These are phyloP conservation scores for Beauveria rudraprayagi DNA, from an alignment of 2,329 filamentous ascomycete genomes.

Conservation along the genomic window DNA sequence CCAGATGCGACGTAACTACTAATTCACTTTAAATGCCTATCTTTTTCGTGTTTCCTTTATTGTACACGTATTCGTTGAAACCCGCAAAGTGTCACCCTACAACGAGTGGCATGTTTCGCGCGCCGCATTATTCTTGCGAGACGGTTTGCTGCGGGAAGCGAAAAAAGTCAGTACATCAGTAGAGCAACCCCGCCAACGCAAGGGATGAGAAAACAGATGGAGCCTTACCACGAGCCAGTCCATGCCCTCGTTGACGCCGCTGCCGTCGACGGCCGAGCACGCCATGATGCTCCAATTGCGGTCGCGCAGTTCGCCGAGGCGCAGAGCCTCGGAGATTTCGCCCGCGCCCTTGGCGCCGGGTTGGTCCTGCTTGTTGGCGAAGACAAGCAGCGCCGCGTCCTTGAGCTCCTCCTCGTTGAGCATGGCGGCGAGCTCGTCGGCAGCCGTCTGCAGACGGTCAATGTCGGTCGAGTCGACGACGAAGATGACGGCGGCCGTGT, in stretches of 20 bases:
- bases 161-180: not conserved
- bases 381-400: conserved; percentile 86
- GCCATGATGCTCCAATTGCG: conserved; percentile 99
- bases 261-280: conserved; percentile 91
- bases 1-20: conserved; percentile 20
- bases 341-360: conserved; percentile 93
- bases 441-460: conserved; percentile 83
- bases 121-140: not conserved
- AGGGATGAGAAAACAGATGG: not conserved
- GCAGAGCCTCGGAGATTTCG: conserved; percentile 90
- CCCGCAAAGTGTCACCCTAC: not conserved
- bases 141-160: conserved; percentile 26
- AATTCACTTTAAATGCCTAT: too few relatives aligned
- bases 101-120: not conserved
- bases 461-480: conserved; percentile 98
- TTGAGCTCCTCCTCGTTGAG: conserved; percentile 93
- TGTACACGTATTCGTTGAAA: not conserved
- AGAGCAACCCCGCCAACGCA: conserved; percentile 7
- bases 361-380: conserved; percentile 99
- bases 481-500: conserved; percentile 97
- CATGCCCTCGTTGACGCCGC: conserved; percentile 94
- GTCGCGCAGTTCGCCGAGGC: conserved; percentile 83
- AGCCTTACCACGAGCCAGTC: conserved; percentile 85
- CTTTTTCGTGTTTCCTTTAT: not conserved
- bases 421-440: conserved; percentile 91